Evolutionary conservation across 805 yeast genomes (phyloP).

Genomic region (Naumovozyma castellii): DNA sequence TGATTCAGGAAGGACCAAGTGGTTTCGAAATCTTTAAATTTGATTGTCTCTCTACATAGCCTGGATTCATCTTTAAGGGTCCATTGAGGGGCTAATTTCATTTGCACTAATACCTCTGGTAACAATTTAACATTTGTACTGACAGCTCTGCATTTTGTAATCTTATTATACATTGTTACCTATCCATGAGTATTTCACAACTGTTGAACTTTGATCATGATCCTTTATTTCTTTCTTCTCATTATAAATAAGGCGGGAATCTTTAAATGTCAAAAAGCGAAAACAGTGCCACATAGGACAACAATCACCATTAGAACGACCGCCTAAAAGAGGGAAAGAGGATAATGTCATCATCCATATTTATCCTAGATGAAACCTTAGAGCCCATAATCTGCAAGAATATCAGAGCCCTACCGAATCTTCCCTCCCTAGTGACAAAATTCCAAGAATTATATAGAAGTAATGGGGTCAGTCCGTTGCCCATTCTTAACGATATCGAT

Average conservation of each 20-base stretch:
- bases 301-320: too few species aligned
- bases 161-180: slow-evolving; percentile 32
- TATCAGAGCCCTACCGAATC: slow-evolving; percentile 20
- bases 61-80: neutral
- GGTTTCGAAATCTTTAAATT: slow-evolving; percentile 43
- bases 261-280: slow-evolving; percentile 1
- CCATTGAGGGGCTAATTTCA: slow-evolving; percentile 1
- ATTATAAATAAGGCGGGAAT: too few species aligned
- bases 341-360: slow-evolving; percentile 21
- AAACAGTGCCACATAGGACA: neutral
- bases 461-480: slow-evolving; percentile 7
- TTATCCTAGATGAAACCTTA: slow-evolving; percentile 23
- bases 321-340: neutral
- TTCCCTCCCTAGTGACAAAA: slow-evolving; percentile 10
- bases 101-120: slow-evolving; percentile 6
- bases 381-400: slow-evolving; percentile 23
- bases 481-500: slow-evolving; percentile 9
- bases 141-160: slow-evolving; percentile 25
- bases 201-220: too few species aligned
- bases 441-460: slow-evolving; percentile 14
- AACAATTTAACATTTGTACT: slow-evolving; percentile 23
- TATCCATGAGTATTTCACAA: too few species aligned
- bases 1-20: slow-evolving; percentile 61
- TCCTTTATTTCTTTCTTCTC: too few species aligned
- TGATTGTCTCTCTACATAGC: slow-evolving; percentile 30